Percentiles rank a stretch among this genome's conserved stretches.
These are phyloP conservation scores for Avicennia marina DNA, from an alignment of 257 asterid genomes.

Conservation along the genomic window DNA sequence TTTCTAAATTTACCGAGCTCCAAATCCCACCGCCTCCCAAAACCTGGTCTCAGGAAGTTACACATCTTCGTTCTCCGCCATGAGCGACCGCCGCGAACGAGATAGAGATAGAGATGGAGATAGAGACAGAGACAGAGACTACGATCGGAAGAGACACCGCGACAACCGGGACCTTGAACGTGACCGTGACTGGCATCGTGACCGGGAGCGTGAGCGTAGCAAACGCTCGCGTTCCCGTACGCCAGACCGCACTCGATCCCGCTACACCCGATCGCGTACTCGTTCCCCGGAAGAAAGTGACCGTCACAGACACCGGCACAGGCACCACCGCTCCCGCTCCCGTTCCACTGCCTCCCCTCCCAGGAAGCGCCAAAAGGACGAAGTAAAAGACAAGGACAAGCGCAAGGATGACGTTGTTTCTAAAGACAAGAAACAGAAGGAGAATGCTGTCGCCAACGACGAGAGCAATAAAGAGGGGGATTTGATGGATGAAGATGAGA, in stretches of 20 bases:
- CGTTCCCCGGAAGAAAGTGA: constrained; percentile 77
- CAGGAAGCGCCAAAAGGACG: constrained; percentile 68
- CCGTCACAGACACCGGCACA: constrained; percentile 58
- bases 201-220: constrained; percentile 47
- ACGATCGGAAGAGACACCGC: constrained; percentile 18
- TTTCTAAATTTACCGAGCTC: too few species aligned
- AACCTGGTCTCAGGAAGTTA: too few species aligned
- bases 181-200: too few species aligned
- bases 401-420: constrained; percentile 35
- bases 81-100: constrained; percentile 65
- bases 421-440: constrained; percentile 49
- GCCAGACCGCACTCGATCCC: constrained; percentile 73
- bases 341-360: constrained; percentile 59
- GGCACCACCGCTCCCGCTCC: constrained; percentile 38
- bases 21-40: too few species aligned
- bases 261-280: constrained; percentile 66
- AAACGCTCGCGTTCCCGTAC: constrained; percentile 73
- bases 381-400: constrained; percentile 41
- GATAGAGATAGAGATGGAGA: too few species aligned
- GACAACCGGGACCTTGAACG: constrained; percentile 23
- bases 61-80: too few species aligned
- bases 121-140: constrained; percentile 50
- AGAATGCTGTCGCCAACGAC: constrained; percentile 25
- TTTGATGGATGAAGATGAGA: constrained; percentile 73
- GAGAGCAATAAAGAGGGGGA: constrained; percentile 32